Base-by-base conservation (phyloP, 805 yeast species). In the Yamadazyma insecticola region DNA sequence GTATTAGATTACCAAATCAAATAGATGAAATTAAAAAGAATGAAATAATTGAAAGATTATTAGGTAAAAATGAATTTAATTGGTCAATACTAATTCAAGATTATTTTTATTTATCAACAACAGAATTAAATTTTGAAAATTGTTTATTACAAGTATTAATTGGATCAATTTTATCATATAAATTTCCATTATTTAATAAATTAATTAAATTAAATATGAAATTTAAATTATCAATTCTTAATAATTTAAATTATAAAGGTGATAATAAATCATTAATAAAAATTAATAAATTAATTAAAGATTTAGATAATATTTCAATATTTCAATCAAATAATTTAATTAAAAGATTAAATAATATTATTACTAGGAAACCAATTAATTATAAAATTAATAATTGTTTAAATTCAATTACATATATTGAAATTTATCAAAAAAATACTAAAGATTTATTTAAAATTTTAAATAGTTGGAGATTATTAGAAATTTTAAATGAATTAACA, bases 401-500 rank as follows among this genome's bases (percentile, higher is more conserved):
- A 21, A 57, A 61, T 35, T 37, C 43, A 16, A 31, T 55, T 20
- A 55, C 52, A 25, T 63, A 51, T 33, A 50, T 55, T 13, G 70
- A 63, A 36, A 30, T 49, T 23, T 47, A 35, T 26, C 46, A 50
- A 24, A 44, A 44, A 16, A 45, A 41, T 33, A 28, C 29, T n/a
- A 12, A 30, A 9, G 46, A 55, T 32, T 44, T 51, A 19, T 63
- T 53, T 35, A 51, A 44, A 1, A 35, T 57, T 3, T 22, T 64
- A 2, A 43, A 50, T n/a, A 41, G 48, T 22, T 64, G 68, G 68
- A 54, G 70, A 43, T 29, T 63, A 5, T 37, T 61, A 32, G 67
- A 56, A 24, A 45, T 63, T 10, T 39, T 55, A 11, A 51, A 60
- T 35, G 54, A 56, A 36, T 44, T 63, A 31, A 60, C 52, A 30